Base-by-base conservation (phyloP, 2,329 filamentous ascomycete species). In the Diaporthe eres region DNA sequence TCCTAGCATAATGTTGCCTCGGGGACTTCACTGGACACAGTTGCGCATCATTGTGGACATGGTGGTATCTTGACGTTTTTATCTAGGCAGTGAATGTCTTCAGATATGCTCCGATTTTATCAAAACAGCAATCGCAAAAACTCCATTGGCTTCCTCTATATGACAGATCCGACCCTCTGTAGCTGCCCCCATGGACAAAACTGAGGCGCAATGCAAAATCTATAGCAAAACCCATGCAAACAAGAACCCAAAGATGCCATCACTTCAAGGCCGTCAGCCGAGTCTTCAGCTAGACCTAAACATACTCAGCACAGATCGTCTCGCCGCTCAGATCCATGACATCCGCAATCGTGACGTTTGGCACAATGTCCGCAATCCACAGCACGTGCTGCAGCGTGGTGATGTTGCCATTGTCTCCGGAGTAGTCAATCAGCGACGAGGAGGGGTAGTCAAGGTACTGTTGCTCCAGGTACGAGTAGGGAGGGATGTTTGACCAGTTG, bases 251-350 rank as follows among this genome's bases (percentile, higher is more conserved):
- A 22, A 22, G 22, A 31, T 4, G 25, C 3, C 4, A 8, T 44
- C 4, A 53, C 9, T 7, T 15, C 2, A 22, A 9, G 17, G 0
- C 6, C 9, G 4, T 53, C 49, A 2, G 47, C 22, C 13, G 13
- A 28, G 8, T 34, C 17, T 51, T 31, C n/a, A 19, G 1, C 19
- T 12, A 1, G 7, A 51, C 12, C 19, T 67, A 53, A 7, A 74
- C 42, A 34, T 75, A 75, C 47, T 72, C 74, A 17, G 58, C 68
- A 34, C 74, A 75, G 13, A 72, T 72, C 6, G 42, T 51, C 28
- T 67, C 68, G 37, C 74, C 74, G 19, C 57, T 47, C n/a, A 72
- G 25, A 4, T 75, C 74, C 74, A 75, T 75, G 12, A 72, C 74
- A 25, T 75, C 68, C 25, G n/a, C 67, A 19, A 72, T 71, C 5